These are phyloP conservation scores for Jaltomata sinuosa DNA, from an alignment of 257 asterid species.

Conservation along the genomic window DNA sequence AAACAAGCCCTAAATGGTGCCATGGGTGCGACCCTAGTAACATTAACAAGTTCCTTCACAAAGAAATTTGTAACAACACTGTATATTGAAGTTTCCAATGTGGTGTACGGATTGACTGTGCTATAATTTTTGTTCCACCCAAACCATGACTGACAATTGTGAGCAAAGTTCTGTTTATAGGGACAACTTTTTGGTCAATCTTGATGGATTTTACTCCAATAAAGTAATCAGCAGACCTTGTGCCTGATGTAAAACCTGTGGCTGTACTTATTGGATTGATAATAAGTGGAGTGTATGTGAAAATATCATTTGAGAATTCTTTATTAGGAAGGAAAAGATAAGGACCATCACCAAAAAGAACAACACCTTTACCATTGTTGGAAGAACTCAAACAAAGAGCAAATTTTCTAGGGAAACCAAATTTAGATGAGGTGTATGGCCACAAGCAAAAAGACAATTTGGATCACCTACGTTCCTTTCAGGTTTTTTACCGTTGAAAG, in stretches of 20 bases:
- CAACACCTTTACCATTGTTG: slow-evolving; percentile 13
- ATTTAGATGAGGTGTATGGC: slow-evolving; percentile 2
- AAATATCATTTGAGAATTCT: slow-evolving; percentile 14
- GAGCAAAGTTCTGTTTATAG: slow-evolving; percentile 12
- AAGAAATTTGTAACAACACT: slow-evolving; percentile 25
- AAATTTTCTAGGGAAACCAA: slow-evolving; percentile 24
- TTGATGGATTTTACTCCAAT: slow-evolving; percentile 27
- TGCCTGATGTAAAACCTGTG: slow-evolving; percentile 5
- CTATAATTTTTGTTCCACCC: slow-evolving; percentile 49
- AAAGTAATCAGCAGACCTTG: slow-evolving; percentile 34
- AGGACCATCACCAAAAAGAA: slow-evolving; percentile 30
- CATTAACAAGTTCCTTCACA: slow-evolving; percentile 11
- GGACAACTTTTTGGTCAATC: slow-evolving; percentile 17
- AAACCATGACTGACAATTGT: slow-evolving; percentile 20
- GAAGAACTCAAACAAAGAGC: slow-evolving; percentile 30
- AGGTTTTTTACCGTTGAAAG: slow-evolving; percentile 28
- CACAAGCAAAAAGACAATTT: slow-evolving; percentile 21
- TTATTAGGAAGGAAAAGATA: slow-evolving; percentile 23
- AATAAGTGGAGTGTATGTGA: slow-evolving; percentile 24
- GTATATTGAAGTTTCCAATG: slow-evolving; percentile 27
- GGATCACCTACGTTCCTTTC: slow-evolving; percentile 14
- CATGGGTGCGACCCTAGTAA: slow-evolving; percentile 19
- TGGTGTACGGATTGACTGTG: slow-evolving; percentile 33
- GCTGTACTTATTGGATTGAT: slow-evolving; percentile 21
- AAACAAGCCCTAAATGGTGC: slow-evolving; percentile 30